Evolutionary conservation across 2,329 filamentous ascomycete genomes (phyloP).

Genomic region (Herpotrichia juniperi): DNA sequence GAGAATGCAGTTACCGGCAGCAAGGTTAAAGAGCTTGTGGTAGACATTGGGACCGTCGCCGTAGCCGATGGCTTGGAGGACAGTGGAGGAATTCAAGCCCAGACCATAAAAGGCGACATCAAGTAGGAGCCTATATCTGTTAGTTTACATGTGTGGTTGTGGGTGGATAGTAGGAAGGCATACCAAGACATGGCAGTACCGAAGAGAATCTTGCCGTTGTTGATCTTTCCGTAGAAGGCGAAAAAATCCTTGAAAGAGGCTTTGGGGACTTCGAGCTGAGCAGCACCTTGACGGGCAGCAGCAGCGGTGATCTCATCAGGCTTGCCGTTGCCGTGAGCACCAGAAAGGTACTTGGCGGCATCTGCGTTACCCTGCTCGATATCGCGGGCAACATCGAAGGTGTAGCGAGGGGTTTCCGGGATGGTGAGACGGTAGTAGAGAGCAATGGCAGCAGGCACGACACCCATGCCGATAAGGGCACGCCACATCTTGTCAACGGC

Average conservation of each 20-base stretch:
- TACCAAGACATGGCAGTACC: constrained; percentile 80
- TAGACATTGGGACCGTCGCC: constrained; percentile 69
- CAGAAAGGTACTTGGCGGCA: constrained; percentile 74
- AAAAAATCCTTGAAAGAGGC: constrained; percentile 75
- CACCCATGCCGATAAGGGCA: constrained; percentile 53
- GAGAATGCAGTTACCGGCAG: constrained; percentile 79
- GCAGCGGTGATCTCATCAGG: constrained; percentile 72
- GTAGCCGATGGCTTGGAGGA: constrained; percentile 73
- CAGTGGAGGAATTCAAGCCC: constrained; percentile 75
- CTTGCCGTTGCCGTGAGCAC: constrained; percentile 64
- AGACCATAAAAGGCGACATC: constrained; percentile 66
- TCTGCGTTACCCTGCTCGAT: constrained; percentile 66
- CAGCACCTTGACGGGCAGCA: constrained; percentile 58
- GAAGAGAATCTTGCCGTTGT: constrained; percentile 73
- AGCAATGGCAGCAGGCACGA: constrained; percentile 49
- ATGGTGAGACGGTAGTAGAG: constrained; percentile 51
- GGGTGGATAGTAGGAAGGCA: background rate
- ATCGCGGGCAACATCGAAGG: constrained; percentile 49
- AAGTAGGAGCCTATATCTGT: constrained; percentile 50
- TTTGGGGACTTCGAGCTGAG: constrained; percentile 68
- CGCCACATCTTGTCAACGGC: constrained; percentile 51
- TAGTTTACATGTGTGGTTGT: background rate
- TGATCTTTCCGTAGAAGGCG: constrained; percentile 72
- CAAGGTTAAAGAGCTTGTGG: constrained; percentile 73
- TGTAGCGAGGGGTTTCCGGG: constrained; percentile 50